Conservation (phyloP, 306 rosid species). For the Rosa chinensis region DNA sequence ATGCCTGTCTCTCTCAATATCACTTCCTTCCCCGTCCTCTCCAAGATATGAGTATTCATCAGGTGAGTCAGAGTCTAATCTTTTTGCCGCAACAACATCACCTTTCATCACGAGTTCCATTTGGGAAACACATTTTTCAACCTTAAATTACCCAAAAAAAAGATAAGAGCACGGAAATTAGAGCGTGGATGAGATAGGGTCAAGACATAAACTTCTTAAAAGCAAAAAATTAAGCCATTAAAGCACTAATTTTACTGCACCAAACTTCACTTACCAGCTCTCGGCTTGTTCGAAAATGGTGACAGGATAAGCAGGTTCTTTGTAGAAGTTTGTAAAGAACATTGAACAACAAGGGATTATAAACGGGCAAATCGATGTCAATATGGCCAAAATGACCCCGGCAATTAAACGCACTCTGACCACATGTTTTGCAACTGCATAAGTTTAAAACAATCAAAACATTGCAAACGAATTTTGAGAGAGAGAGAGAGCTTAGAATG, state of each 20-base stretch:
- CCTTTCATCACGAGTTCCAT: conserved; percentile 72
- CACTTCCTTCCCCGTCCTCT: conserved; percentile 25
- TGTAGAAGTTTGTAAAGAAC: conserved; percentile 51
- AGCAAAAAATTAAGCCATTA: background rate
- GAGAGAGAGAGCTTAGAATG: background rate
- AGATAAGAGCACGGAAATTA: background rate
- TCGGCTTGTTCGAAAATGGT: conserved; percentile 43
- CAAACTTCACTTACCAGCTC: conserved; percentile 39
- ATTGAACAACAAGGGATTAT: conserved; percentile 75
- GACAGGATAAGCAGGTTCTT: conserved; percentile 63
- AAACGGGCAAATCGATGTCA: conserved; percentile 62
- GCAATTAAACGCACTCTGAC: conserved; percentile 48
- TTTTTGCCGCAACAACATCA: conserved; percentile 55
- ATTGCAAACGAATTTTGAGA: too few species aligned
- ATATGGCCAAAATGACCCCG: conserved; percentile 91
- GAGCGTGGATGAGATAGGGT: background rate
- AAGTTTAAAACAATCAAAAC: background rate
- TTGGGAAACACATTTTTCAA: conserved; percentile 48
- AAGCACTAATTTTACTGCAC: background rate
- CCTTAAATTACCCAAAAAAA: conserved; percentile 34
- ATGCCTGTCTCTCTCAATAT: conserved; percentile 21
- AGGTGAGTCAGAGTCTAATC: conserved; percentile 31
- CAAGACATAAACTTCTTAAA: background rate
- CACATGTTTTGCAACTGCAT: conserved; percentile 81
- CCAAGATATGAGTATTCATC: conserved; percentile 24